Conservation (phyloP, 192 early-diverging fungal species). For the Coemansia sp. region DNA sequence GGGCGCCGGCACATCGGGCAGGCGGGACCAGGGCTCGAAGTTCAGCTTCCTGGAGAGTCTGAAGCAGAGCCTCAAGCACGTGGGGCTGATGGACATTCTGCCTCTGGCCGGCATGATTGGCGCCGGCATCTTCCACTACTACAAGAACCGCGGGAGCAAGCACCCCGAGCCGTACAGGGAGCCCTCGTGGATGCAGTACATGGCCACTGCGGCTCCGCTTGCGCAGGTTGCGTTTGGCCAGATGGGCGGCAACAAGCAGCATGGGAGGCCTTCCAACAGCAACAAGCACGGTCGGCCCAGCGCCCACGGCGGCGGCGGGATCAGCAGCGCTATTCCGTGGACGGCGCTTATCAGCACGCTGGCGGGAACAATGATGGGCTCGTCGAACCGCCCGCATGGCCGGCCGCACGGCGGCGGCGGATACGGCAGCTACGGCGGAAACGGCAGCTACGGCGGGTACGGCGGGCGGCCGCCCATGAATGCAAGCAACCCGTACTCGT, state of each 20-base stretch:
- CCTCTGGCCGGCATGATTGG: slow-evolving; percentile 36
- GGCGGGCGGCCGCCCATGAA: neutral
- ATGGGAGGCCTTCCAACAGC: neutral
- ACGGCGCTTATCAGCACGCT: neutral
- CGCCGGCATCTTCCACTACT: slow-evolving; percentile 36
- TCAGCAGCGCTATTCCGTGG: slow-evolving; percentile 7
- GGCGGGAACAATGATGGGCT: slow-evolving; percentile 13
- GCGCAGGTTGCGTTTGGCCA: slow-evolving; percentile 9
- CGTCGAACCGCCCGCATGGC: neutral
- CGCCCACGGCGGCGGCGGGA: neutral
- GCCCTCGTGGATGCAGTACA: slow-evolving; percentile 36
- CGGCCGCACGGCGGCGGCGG: slow-evolving; percentile 6
- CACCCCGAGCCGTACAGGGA: slow-evolving; percentile 23
- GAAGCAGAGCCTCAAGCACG: slow-evolving; percentile 33
- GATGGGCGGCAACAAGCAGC: slow-evolving; percentile 6
- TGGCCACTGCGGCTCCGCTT: slow-evolving; percentile 18
- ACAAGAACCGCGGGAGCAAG: slow-evolving; percentile 15
- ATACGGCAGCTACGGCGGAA: slow-evolving; percentile 9
- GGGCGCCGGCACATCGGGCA: neutral
- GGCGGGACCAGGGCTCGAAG: neutral
- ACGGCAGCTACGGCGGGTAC: slow-evolving; percentile 18
- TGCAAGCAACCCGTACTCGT: slow-evolving; percentile 7
- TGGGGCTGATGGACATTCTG: slow-evolving; percentile 22
- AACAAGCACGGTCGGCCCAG: neutral
- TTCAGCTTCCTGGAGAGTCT: slow-evolving; percentile 32